Conservation (phyloP, 345 rosid genomes). For the Populus euphratica region DNA sequence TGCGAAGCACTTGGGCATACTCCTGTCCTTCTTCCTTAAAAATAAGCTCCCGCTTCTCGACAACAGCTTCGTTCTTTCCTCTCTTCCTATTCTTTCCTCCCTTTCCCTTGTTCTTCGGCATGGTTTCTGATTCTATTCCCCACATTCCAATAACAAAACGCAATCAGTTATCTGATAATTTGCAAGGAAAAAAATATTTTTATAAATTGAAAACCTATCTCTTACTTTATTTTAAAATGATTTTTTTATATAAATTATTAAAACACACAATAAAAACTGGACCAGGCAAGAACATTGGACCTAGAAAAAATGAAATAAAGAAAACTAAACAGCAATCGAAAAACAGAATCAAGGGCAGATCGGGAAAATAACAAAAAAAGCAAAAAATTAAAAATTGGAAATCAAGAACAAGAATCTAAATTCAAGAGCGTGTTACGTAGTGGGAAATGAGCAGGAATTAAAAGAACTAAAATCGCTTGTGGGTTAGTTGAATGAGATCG, state of each 20-base stretch:
- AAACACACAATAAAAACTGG: too few species aligned
- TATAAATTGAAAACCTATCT: too few species aligned
- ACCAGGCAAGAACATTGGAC: too few species aligned
- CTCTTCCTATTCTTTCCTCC: slow-evolving; percentile 90
- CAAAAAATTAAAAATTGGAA: background rate
- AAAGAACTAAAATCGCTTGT: background rate
- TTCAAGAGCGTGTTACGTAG: background rate
- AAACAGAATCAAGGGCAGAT: background rate
- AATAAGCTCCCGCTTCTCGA: slow-evolving; percentile 68
- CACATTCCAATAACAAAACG: background rate
- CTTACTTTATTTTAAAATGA: too few species aligned
- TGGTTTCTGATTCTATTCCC: slow-evolving; percentile 27
- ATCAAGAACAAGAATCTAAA: background rate
- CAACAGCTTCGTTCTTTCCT: slow-evolving; percentile 79
- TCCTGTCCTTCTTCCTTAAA: slow-evolving; percentile 80
- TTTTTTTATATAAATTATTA: background rate
- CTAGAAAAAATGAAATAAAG: background rate
- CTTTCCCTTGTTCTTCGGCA: slow-evolving; percentile 87
- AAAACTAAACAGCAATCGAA: background rate
- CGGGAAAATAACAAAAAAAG: background rate
- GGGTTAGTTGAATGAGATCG: background rate
- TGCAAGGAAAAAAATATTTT: too few species aligned
- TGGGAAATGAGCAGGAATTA: too few species aligned
- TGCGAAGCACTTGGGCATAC: slow-evolving; percentile 65
- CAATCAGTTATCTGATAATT: background rate